Base-by-base conservation (phyloP, 768 basidiomycete genomes). In the Suillus decipiens region DNA sequence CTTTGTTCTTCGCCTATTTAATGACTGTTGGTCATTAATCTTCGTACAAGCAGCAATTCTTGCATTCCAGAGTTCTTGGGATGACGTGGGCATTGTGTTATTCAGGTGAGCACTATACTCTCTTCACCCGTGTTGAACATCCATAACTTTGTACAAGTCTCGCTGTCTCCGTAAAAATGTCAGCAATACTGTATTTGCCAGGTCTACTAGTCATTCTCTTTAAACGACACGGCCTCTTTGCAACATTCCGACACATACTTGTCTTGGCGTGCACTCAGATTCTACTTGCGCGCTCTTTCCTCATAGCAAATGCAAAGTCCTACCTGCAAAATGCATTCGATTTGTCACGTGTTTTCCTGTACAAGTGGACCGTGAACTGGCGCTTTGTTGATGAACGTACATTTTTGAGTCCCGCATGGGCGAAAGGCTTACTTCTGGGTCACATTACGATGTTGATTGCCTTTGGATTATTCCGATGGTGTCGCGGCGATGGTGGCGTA, bases 291-390 rank as follows among this genome's bases (percentile, higher is more conserved):
- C 72, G 78, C 9, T 87, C 90, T 7, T 97, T 95, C 79, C 77
- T 96, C 51, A 74, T 78, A 45, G 78, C 82, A 61, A 80, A 89
- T 64, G 77, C 83, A 4, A 70, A 77, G 71, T 81, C 86, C 24
- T 99, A 99, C 75, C 68, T 93, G 45, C 79, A 76, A 28, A 82
- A 83, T 22, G 90, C 97, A 2, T 99, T 96, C 72, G 89, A 99
- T 71, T 80, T 99, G 61, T 87, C 87, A 4, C 89, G 97, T 15
- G 82, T 88, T 9, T 99, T 99, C 77, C 76, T 97, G 36, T 97
- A 92, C 75, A 88, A 92, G 72, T 99, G 96, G 96, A 98, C 96
- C 0, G 95, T 98, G 61, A 99, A 99, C 72, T 99, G 97, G 97
- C 85, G 95, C 51, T 90, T 96, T 70, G 66, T 99, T 2, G 79